Percentiles rank a stretch among this genome's conserved stretches.
Evolutionary conservation across 768 basidiomycete genomes (phyloP).

Genomic region (Pleurotus ostreatus): DNA sequence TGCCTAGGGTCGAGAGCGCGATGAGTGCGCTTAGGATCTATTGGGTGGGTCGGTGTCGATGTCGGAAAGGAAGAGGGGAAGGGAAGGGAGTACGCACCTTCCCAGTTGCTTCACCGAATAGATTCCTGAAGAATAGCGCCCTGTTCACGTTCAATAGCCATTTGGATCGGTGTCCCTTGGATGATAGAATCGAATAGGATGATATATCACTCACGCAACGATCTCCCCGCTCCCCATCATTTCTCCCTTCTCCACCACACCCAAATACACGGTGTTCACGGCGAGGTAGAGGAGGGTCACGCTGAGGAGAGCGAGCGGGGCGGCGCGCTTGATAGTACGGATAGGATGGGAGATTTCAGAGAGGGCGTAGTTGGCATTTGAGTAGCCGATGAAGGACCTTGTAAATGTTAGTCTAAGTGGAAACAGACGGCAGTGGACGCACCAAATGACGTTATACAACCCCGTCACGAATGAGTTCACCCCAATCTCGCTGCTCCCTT

Average conservation of each 20-base stretch:
- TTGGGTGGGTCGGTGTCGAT: not conserved
- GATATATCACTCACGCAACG: slow-evolving; percentile 49
- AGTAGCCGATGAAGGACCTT: slow-evolving; percentile 73
- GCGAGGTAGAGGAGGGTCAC: slow-evolving; percentile 60
- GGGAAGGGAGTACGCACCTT: slow-evolving; percentile 30
- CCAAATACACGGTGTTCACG: slow-evolving; percentile 72
- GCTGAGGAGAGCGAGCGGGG: slow-evolving; percentile 57
- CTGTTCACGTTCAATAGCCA: slow-evolving; percentile 22
- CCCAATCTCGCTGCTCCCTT: slow-evolving; percentile 45
- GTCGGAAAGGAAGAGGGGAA: not conserved
- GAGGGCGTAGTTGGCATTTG: slow-evolving; percentile 71
- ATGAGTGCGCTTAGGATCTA: slow-evolving; percentile 61
- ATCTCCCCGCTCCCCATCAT: slow-evolving; percentile 62
- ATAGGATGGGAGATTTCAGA: slow-evolving; percentile 70
- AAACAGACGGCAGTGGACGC: slow-evolving; percentile 4
- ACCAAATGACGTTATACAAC: slow-evolving; percentile 73
- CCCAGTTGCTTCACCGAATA: slow-evolving; percentile 62
- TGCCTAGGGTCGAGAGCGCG: slow-evolving; percentile 62
- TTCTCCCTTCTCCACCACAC: slow-evolving; percentile 66
- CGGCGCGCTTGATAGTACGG: slow-evolving; percentile 65
- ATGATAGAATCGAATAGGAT: not conserved
- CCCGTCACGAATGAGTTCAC: slow-evolving; percentile 61
- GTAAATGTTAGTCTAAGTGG: not conserved
- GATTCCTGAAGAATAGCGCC: slow-evolving; percentile 70
- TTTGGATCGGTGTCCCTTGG: not conserved